Evolutionary conservation across 768 basidiomycete species (phyloP), one percentile per base, ranked within the genome.

Genomic region (Pholiota microspora): DNA sequence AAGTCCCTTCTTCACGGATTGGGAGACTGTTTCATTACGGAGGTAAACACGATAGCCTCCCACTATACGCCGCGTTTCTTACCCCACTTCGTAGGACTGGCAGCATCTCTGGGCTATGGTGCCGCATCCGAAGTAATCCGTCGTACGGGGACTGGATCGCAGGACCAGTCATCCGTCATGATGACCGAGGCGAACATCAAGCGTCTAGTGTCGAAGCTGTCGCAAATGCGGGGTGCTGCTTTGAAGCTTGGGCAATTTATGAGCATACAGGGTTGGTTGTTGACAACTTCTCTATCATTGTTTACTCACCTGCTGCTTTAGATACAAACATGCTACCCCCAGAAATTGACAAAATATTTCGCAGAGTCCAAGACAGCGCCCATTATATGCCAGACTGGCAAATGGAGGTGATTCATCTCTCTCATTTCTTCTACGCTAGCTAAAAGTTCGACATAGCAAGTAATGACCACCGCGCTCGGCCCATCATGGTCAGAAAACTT

Each of bases 371-470:
- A 66, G 92, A 96, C 60, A 85, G 88, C 61, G 96, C 96, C 1
- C 93, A 99, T 69, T 98, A 98, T 67, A 99, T 99, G 96, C 96
- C 96, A 0, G 89, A 96, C 61, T 95, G 90, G 89, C 96, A 99
- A 67, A 89, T 98, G 86, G 90, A 95, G 82, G 95, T 92, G 13
- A 16, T 71, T 18, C 65, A 3, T 21, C n/a, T 34, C 1, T 29
- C 12, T 10, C 3, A 29, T 27, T 31, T 25, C 23, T 5, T 3
- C 34, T 24, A n/a, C n/a, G n/a, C n/a, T n/a, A n/a, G n/a, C n/a
- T n/a, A n/a, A n/a, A n/a, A n/a, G n/a, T n/a, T 36, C 40, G 38
- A 55, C 24, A 54, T 59, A 84, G 81, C 64, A 83, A 89, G 94
- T 94, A 27, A 79, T 99, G 71, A 66, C 63, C 1, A 63, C 75